A percentile compares a stretch with the other conserved stretches of the same genome.
Evolutionary conservation across 2,329 filamentous ascomycete species (phyloP).

Genomic region (Penicillium sp.): DNA sequence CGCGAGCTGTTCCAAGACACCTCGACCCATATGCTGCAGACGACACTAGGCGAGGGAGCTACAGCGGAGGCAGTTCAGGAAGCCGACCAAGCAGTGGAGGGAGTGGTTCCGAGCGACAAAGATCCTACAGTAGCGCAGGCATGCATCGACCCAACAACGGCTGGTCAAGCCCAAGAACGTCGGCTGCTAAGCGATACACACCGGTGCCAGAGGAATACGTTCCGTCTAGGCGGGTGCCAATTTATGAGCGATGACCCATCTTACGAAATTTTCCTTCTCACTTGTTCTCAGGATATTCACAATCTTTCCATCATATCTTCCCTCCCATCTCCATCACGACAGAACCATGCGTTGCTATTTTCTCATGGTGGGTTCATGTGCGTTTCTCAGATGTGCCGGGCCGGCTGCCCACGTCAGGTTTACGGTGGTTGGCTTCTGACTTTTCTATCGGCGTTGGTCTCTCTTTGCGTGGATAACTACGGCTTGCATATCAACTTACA

Average conservation of each 20-base stretch:
- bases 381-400: background rate
- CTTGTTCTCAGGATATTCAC: background rate
- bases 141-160: constrained; percentile 13
- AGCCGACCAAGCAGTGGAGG: constrained; percentile 25
- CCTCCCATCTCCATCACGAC: background rate
- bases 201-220: constrained; percentile 22
- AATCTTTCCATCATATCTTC: background rate
- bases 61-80: constrained; percentile 20
- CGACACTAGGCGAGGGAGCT: constrained; percentile 27
- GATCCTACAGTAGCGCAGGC: constrained; percentile 24
- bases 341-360: background rate
- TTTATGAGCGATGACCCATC: constrained; percentile 14
- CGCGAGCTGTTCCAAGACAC: constrained; percentile 17
- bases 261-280: background rate
- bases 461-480: background rate
- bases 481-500: background rate
- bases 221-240: constrained; percentile 14
- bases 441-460: background rate
- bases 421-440: background rate
- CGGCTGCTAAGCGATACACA: constrained; percentile 22
- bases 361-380: background rate
- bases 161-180: constrained; percentile 22
- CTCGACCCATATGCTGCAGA: constrained; percentile 27
- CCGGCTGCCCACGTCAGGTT: background rate
- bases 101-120: constrained; percentile 25